A percentile compares a stretch with the other conserved stretches of the same genome.
Evolutionary conservation across 345 rosid species (phyloP).

Genomic region (Linum usitatissimum): DNA sequence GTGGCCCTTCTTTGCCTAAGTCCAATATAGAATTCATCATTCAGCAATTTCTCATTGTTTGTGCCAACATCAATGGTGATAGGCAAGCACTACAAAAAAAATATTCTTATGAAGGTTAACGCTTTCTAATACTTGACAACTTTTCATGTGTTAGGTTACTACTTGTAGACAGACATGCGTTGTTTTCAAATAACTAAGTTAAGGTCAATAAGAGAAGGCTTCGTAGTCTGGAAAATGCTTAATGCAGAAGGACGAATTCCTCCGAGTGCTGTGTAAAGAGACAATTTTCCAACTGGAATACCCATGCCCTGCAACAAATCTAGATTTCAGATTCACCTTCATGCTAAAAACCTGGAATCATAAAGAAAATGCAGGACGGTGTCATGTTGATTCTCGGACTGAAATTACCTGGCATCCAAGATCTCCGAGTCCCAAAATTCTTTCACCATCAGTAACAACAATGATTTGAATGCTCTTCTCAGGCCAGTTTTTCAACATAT

Average conservation of each 20-base stretch:
- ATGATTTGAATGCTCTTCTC: constrained; percentile 5
- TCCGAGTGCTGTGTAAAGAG: constrained; percentile 5
- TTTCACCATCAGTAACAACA: constrained; percentile 3
- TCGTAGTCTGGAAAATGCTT: not conserved
- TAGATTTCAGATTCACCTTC: not conserved
- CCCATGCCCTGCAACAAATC: constrained; percentile 2
- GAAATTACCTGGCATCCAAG: constrained; percentile 4
- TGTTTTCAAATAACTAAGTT: not conserved
- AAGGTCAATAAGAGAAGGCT: not conserved
- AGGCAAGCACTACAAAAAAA: not conserved
- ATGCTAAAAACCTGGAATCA: not conserved
- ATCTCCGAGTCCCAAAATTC: constrained; percentile 3
- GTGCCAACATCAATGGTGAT: constrained; percentile 7
- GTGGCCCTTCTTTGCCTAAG: constrained; percentile 2
- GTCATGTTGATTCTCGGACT: not conserved
- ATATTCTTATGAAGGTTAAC: not conserved
- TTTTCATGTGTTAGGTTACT: no score
- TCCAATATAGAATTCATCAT: constrained; percentile 4
- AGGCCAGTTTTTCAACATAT: constrained; percentile 5
- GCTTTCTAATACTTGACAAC: no score
- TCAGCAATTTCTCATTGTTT: constrained; percentile 4
- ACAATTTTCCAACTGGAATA: constrained; percentile 4
- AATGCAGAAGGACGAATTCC: constrained; percentile 4
- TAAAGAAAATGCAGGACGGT: not conserved
- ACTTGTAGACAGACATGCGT: no score